These are phyloP conservation scores for Calocera cornea DNA, from an alignment of 768 basidiomycete species.

Conservation along the genomic window DNA sequence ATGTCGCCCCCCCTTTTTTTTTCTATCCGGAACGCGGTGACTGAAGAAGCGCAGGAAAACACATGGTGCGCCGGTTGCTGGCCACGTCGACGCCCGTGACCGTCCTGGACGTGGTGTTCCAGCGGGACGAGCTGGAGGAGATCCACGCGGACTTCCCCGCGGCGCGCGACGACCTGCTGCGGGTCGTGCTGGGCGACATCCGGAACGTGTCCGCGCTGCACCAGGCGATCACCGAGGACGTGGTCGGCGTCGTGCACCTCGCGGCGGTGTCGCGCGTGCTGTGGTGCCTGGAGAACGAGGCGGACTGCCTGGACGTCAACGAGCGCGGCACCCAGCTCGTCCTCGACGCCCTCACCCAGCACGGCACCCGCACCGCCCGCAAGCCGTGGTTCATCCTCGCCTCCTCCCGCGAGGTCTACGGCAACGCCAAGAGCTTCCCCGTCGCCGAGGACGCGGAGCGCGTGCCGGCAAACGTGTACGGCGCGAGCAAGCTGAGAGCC, in stretches of 20 bases:
- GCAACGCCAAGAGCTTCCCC: constrained; percentile 11
- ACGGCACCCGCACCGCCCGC: constrained; percentile 5
- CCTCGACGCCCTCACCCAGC: constrained; percentile 8
- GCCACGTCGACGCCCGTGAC: constrained; percentile 12
- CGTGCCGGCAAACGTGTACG: constrained; percentile 16
- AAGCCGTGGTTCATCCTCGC: constrained; percentile 22
- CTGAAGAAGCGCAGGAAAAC: constrained; percentile 11
- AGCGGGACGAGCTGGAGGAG: constrained; percentile 13
- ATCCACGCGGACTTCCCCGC: constrained; percentile 9
- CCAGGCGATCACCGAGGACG: constrained; percentile 12
- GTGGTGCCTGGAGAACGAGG: constrained; percentile 17
- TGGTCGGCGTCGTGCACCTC: constrained; percentile 16
- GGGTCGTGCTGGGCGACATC: constrained; percentile 15
- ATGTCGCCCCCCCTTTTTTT: neutral
- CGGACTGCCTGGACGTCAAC: constrained; percentile 19
- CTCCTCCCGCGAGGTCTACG: constrained; percentile 21
- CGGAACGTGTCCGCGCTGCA: constrained; percentile 9
- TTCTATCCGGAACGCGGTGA: neutral
- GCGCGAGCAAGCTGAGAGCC: constrained; percentile 17
- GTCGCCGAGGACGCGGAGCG: constrained; percentile 13
- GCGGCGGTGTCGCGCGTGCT: constrained; percentile 17
- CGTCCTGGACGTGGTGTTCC: constrained; percentile 14
- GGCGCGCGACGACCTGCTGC: constrained; percentile 6
- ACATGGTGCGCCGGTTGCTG: constrained; percentile 13
- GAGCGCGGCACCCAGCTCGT: constrained; percentile 16